These are phyloP conservation scores for Phytopythium delawarense DNA, from an alignment of 352 stramenopile species.

Conservation along the genomic window DNA sequence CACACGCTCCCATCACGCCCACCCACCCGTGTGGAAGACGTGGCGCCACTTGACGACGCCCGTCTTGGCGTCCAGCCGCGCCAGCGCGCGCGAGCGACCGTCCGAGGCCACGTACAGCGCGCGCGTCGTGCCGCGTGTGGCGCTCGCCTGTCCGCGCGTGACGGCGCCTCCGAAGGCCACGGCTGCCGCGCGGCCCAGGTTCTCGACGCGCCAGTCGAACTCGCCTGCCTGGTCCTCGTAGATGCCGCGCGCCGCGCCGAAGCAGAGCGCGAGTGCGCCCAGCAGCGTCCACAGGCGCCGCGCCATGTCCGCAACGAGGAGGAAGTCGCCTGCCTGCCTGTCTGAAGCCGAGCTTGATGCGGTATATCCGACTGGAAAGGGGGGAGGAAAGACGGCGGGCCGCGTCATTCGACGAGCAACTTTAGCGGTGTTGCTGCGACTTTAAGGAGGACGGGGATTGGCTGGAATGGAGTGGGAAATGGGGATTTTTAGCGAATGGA, in stretches of 20 bases:
- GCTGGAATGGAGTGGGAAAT: not conserved
- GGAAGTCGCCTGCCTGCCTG: not conserved
- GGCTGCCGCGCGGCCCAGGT: constrained; percentile 46
- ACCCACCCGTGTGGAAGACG: constrained; percentile 43
- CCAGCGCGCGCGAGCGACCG: constrained; percentile 48
- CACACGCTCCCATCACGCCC: not conserved
- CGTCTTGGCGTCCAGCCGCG: constrained; percentile 61
- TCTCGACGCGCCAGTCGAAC: constrained; percentile 73
- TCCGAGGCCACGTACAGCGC: constrained; percentile 74
- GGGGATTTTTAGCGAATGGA: not conserved
- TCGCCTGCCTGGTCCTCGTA: constrained; percentile 76
- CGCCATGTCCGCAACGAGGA: constrained; percentile 10
- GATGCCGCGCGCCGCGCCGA: constrained; percentile 28
- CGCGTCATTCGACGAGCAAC: constrained; percentile 1
- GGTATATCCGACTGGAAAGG: not conserved
- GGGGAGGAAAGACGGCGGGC: too few species aligned
- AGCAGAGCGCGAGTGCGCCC: constrained; percentile 22
- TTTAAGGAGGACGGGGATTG: not conserved
- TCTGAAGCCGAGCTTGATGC: not conserved
- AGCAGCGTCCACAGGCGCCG: constrained; percentile 13
- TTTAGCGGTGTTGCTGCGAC: not conserved
- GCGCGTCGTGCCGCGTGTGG: constrained; percentile 36
- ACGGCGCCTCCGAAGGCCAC: constrained; percentile 48
- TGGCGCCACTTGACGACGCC: constrained; percentile 75
- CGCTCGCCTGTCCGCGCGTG: constrained; percentile 30